phyloP scores from a whole-genome alignment of 2,329 filamentous ascomycete species.

The Hypomyces rosellus region DNA sequence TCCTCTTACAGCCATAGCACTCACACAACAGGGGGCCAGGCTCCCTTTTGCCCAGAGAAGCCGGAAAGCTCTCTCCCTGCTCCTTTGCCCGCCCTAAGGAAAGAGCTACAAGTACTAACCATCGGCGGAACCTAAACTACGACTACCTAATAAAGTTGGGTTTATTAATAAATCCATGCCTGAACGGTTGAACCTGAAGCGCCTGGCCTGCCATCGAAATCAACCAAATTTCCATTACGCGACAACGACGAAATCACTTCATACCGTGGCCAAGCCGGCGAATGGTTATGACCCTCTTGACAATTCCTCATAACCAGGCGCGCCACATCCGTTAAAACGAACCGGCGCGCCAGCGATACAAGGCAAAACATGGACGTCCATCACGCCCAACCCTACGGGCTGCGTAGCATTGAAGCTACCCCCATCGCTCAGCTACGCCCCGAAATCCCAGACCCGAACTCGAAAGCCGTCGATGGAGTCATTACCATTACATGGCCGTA shows the following conservation, averaged over 20 bases:
- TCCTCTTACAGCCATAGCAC: not conserved
- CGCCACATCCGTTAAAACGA: constrained; percentile 7
- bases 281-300: constrained; percentile 1
- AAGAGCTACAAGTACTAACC: no score
- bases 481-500: constrained; percentile 90
- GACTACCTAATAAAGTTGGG: no score
- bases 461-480: constrained; percentile 56
- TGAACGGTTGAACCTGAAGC: no score
- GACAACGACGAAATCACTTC: not conserved
- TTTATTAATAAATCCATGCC: no score
- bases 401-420: constrained; percentile 31
- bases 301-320: not conserved
- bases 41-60: no score
- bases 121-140: no score
- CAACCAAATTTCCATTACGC: not conserved
- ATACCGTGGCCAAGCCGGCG: not conserved
- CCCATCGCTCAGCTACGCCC: constrained; percentile 52
- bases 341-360: constrained; percentile 6
- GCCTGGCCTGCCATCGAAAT: not conserved
- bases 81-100: no score
- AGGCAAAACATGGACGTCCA: constrained; percentile 19
- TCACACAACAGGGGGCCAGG: no score
- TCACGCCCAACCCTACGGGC: constrained; percentile 16
- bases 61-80: not conserved
- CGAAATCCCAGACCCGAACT: constrained; percentile 33